Evolutionary conservation across 169 alveolate species (phyloP).

Genomic region (Plasmodium malariae): DNA sequence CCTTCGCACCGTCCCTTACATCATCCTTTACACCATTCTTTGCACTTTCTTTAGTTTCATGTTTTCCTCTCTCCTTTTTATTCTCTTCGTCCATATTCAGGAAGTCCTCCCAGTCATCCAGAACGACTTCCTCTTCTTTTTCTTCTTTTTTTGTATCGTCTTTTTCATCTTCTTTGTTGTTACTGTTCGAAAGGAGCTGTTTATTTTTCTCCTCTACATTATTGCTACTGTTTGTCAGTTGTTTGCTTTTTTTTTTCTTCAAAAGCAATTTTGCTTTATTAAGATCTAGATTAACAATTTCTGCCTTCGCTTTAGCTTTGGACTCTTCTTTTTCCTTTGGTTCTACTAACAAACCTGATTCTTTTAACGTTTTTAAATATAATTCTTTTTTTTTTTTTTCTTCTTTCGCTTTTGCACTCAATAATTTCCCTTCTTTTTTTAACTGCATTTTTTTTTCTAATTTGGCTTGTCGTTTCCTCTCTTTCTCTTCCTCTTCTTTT

Average conservation of each 20-base stretch:
- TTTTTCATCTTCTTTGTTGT: slow-evolving; percentile 22
- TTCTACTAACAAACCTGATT: slow-evolving; percentile 78
- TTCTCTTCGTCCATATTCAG: slow-evolving; percentile 46
- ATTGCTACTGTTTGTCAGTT: background rate
- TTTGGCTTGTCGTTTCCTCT: slow-evolving; percentile 85
- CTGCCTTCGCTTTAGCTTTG: slow-evolving; percentile 72
- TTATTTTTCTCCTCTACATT: slow-evolving; percentile 5
- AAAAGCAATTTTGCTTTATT: slow-evolving; percentile 54
- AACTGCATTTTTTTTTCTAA: slow-evolving; percentile 87
- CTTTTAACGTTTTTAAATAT: slow-evolving; percentile 84
- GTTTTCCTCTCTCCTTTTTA: slow-evolving; percentile 38
- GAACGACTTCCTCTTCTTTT: slow-evolving; percentile 53
- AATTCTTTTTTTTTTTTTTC: slow-evolving; percentile 85
- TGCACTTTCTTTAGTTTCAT: slow-evolving; percentile 60
- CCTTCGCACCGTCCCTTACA: background rate
- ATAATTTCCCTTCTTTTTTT: slow-evolving; percentile 88
- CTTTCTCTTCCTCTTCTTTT: slow-evolving; percentile 88
- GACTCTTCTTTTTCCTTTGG: slow-evolving; percentile 66
- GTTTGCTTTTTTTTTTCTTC: slow-evolving; percentile 62
- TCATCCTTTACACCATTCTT: slow-evolving; percentile 80
- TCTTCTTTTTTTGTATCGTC: slow-evolving; percentile 29
- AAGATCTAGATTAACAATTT: slow-evolving; percentile 28
- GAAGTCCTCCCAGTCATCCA: slow-evolving; percentile 50
- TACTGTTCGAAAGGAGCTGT: background rate
- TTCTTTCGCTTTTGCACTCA: slow-evolving; percentile 86